These are phyloP conservation scores for Trichoderma polysporum DNA, from an alignment of 2,329 filamentous ascomycete species.

Conservation along the genomic window DNA sequence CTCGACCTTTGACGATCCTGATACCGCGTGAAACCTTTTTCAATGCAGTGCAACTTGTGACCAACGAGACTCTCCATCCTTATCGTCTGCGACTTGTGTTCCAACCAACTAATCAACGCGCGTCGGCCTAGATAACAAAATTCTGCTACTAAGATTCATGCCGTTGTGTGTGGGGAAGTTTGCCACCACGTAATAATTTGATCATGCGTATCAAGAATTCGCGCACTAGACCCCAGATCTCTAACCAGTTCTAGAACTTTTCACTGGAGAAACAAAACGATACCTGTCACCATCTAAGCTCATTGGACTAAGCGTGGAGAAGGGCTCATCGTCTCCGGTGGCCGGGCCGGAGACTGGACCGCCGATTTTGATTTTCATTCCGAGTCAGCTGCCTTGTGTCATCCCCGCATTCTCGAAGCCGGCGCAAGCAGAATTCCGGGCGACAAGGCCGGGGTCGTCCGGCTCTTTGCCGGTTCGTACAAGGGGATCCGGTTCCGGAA, in stretches of 20 bases:
- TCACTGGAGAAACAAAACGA: background rate
- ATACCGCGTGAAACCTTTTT: background rate
- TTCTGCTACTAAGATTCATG: background rate
- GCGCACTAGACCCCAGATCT: constrained; percentile 10
- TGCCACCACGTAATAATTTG: constrained; percentile 6
- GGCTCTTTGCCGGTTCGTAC: background rate
- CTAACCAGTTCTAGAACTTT: background rate
- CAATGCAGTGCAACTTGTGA: background rate
- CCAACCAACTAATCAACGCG: no score
- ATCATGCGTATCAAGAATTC: background rate
- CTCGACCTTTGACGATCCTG: background rate
- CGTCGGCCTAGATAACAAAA: background rate
- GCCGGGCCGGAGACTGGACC: constrained; percentile 7
- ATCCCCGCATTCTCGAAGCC: constrained; percentile 6
- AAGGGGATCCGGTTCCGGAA: background rate
- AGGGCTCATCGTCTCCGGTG: background rate
- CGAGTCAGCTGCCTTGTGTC: background rate
- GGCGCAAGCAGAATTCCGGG: background rate
- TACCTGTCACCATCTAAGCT: background rate
- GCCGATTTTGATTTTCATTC: background rate
- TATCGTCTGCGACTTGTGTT: background rate
- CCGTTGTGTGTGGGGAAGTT: background rate
- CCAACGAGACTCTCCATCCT: background rate
- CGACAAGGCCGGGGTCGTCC: background rate
- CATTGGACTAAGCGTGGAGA: background rate